These are phyloP conservation scores for Mucor racemosus DNA, from an alignment of 371 early-diverging fungal genomes.

Conservation along the genomic window DNA sequence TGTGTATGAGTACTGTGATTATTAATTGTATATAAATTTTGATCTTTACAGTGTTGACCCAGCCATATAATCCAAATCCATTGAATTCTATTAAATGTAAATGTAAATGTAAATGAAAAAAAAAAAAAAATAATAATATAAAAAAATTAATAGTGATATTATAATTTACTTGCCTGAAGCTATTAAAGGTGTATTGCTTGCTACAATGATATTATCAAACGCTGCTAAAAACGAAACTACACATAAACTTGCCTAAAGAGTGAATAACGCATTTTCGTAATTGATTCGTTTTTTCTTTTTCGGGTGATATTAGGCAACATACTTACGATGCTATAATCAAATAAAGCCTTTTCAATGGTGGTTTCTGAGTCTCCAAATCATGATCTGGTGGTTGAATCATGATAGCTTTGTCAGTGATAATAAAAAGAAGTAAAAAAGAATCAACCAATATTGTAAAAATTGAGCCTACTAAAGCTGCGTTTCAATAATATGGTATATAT, in stretches of 20 bases:
- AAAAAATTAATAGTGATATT: background rate
- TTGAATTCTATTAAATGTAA: conserved; percentile 36
- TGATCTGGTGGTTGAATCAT: background rate
- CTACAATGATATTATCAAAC: conserved; percentile 47
- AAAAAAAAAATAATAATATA: background rate
- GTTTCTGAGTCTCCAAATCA: conserved; percentile 9
- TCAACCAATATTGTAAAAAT: background rate
- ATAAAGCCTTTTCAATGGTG: conserved; percentile 6
- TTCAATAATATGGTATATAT: too few species aligned
- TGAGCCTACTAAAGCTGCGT: too few species aligned
- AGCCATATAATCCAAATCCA: conserved; percentile 42
- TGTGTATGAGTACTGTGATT: background rate
- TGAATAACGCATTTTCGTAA: background rate
- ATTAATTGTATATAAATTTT: background rate
- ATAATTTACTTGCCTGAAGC: conserved; percentile 29
- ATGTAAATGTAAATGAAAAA: too few species aligned
- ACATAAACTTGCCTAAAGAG: conserved; percentile 30
- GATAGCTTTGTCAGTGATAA: background rate
- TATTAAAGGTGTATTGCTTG: conserved; percentile 41
- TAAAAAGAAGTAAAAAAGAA: background rate
- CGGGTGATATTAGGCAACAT: background rate
- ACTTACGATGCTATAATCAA: conserved; percentile 18
- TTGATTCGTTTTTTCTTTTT: background rate
- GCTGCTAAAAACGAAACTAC: conserved; percentile 47
- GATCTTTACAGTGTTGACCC: conserved; percentile 44